Conservation (phyloP, 306 rosid species). For the Fragaria iinumae region DNA sequence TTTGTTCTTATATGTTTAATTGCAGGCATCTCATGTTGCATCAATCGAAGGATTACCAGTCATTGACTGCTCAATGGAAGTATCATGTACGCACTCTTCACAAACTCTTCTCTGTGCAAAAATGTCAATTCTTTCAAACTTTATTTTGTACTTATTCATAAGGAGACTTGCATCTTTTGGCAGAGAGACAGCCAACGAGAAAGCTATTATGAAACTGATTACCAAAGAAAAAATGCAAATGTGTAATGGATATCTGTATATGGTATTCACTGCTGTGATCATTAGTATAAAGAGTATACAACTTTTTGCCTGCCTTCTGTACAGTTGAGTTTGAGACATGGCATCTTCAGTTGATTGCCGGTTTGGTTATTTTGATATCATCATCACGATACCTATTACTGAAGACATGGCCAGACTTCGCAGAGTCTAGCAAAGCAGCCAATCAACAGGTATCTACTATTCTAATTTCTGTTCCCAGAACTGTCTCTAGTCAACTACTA, state of each 20-base stretch:
- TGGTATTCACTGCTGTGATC: background rate
- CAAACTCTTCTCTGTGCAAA: slow-evolving; percentile 13
- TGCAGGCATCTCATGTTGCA: slow-evolving; percentile 77
- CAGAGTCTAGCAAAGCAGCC: slow-evolving; percentile 89
- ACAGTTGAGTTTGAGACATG: slow-evolving; percentile 86
- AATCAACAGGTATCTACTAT: slow-evolving; percentile 68
- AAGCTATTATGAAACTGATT: slow-evolving; percentile 1
- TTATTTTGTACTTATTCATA: no score
- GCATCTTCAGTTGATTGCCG: slow-evolving; percentile 90
- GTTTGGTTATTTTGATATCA: slow-evolving; percentile 68
- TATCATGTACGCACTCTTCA: slow-evolving; percentile 60
- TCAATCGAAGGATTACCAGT: slow-evolving; percentile 71
- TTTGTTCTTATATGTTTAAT: slow-evolving; percentile 23
- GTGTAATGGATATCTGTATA: background rate
- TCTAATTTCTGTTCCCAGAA: slow-evolving; percentile 22
- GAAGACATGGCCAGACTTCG: slow-evolving; percentile 80
- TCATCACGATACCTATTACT: slow-evolving; percentile 63
- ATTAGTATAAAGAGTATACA: slow-evolving; percentile 8
- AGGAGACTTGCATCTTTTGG: slow-evolving; percentile 17
- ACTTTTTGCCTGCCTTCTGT: slow-evolving; percentile 19
- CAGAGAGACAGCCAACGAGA: background rate
- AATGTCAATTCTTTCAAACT: slow-evolving; percentile 9
- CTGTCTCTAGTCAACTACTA: background rate
- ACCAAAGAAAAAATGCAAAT: background rate
- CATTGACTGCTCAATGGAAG: slow-evolving; percentile 67